These are phyloP conservation scores for Magnolia officinalis DNA, from an alignment of 164 flowering plant species.

Conservation along the genomic window DNA sequence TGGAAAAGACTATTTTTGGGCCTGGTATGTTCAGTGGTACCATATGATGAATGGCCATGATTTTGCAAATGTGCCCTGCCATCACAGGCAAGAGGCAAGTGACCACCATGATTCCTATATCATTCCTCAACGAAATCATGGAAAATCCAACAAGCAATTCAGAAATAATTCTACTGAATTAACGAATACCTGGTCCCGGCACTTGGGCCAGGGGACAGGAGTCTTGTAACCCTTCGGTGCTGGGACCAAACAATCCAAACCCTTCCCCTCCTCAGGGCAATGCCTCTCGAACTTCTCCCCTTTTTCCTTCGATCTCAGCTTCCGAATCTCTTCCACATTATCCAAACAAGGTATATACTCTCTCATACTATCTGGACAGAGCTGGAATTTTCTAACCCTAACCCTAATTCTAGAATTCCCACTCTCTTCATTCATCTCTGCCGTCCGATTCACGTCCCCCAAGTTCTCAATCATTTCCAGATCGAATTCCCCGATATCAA, in stretches of 20 bases:
- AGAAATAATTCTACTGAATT: not conserved
- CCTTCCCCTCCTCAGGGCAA: conserved; percentile 59
- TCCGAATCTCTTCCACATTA: conserved; percentile 51
- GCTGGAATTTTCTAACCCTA: conserved; percentile 41
- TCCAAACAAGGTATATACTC: conserved; percentile 81
- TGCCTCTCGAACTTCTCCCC: conserved; percentile 78
- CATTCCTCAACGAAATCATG: not conserved
- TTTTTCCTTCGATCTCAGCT: conserved; percentile 47
- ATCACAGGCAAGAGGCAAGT: not conserved
- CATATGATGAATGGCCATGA: not conserved
- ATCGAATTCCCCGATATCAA: conserved; percentile 76
- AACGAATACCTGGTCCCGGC: conserved; percentile 75
- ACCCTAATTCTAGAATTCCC: conserved; percentile 20
- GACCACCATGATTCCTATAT: not conserved
- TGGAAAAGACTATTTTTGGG: not conserved
- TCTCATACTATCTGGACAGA: conserved; percentile 58
- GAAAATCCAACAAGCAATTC: not conserved
- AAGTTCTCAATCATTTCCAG: conserved; percentile 58
- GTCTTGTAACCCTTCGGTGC: conserved; percentile 59
- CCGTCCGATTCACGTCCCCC: conserved; percentile 35
- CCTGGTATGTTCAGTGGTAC: too few species aligned
- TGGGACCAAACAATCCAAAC: conserved; percentile 78
- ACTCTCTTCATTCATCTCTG: conserved; percentile 5
- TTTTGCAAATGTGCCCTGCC: not conserved
- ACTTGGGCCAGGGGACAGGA: conserved; percentile 88